Evolutionary conservation across 768 basidiomycete genomes (phyloP).

Genomic region (Saitozyma podzolica): DNA sequence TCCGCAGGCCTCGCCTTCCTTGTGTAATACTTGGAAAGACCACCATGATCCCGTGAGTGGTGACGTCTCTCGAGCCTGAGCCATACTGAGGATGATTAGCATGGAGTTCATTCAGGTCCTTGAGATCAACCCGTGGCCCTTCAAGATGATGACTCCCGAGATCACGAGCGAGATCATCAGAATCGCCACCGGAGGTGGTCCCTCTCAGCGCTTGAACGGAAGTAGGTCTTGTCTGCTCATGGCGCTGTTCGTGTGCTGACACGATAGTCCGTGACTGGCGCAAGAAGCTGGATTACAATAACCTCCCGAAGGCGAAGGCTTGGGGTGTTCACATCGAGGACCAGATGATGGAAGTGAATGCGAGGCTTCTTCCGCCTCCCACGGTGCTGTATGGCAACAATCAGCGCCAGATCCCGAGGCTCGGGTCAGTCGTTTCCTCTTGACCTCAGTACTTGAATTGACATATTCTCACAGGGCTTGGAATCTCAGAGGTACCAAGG

Average conservation of each 20-base stretch:
- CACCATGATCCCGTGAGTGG: no score
- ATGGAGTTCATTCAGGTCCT: background rate
- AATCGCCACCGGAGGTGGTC: no score
- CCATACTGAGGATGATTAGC: background rate
- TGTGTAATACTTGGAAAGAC: no score
- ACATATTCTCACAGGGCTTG: no score
- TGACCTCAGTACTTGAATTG: no score
- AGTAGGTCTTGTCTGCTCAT: no score
- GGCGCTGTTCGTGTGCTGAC: constrained; percentile 1
- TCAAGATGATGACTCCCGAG: constrained; percentile 41
- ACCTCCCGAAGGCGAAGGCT: constrained; percentile 39
- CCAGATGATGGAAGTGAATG: constrained; percentile 40
- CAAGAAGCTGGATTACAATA: constrained; percentile 36
- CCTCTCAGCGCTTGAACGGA: no score
- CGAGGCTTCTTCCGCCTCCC: constrained; percentile 44
- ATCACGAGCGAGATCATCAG: constrained; percentile 13
- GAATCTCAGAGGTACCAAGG: constrained; percentile 43
- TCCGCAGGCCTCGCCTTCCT: constrained; percentile 42
- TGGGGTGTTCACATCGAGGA: constrained; percentile 46
- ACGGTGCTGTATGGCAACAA: constrained; percentile 40
- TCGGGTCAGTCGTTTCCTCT: no score
- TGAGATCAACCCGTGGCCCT: constrained; percentile 39
- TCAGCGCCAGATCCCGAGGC: constrained; percentile 22
- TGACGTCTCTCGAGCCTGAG: no score
- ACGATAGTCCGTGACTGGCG: constrained; percentile 44